Conservation (phyloP, 345 rosid genomes). For the Nasturtium officinale region DNA sequence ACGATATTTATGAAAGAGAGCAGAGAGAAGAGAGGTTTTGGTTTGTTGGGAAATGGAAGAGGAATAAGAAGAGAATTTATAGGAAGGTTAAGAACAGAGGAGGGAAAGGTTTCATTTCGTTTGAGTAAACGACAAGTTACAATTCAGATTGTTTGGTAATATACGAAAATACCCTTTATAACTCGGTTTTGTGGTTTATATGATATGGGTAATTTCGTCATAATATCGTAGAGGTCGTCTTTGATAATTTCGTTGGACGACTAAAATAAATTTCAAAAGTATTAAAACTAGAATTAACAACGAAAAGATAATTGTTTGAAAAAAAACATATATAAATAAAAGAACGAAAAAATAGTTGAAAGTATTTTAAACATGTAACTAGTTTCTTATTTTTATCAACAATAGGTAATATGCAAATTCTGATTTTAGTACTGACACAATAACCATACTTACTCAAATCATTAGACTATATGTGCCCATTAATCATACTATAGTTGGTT, state of each 20-base stretch:
- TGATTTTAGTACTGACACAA: background rate
- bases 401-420: no score
- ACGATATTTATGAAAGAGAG: slow-evolving; percentile 2
- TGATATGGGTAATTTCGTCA: slow-evolving; percentile 6
- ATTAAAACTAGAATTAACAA: no score
- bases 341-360: no score
- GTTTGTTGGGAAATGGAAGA: slow-evolving; percentile 23
- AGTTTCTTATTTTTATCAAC: no score
- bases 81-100: slow-evolving; percentile 30
- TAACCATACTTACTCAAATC: background rate
- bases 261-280: no score
- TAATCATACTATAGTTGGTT: background rate
- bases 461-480: no score
- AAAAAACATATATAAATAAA: no score
- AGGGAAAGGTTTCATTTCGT: slow-evolving; percentile 33
- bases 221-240: background rate
- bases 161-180: background rate
- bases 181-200: background rate
- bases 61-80: slow-evolving; percentile 36
- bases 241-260: no score
- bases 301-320: no score
- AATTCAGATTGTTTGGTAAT: background rate
- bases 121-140: slow-evolving; percentile 27
- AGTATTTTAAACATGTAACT: background rate
- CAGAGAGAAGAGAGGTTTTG: slow-evolving; percentile 10